phyloP scores from a whole-genome alignment of 257 asterid genomes.

The Ballota nigra region DNA sequence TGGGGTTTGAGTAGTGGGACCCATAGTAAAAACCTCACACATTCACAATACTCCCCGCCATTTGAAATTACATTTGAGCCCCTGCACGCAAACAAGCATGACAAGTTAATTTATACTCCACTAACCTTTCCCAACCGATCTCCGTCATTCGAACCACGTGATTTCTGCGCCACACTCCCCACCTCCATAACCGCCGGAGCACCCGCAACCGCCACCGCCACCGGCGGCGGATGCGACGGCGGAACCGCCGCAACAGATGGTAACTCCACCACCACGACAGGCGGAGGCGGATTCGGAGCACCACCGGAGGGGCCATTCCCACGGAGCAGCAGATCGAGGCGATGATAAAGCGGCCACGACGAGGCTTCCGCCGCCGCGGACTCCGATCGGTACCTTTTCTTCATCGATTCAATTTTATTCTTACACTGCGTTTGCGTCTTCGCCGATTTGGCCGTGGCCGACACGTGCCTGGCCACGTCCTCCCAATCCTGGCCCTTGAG shows the following conservation, averaged over 20 bases:
- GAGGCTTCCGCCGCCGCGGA: slow-evolving; percentile 61
- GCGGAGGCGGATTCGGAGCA: slow-evolving; percentile 11
- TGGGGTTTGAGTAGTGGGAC: too few species aligned
- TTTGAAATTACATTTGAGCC: slow-evolving; percentile 13
- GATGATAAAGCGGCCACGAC: slow-evolving; percentile 75
- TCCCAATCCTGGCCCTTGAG: slow-evolving; percentile 96
- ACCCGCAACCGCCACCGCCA: slow-evolving; percentile 7
- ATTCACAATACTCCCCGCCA: too few species aligned
- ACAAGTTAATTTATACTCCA: not conserved
- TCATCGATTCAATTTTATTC: slow-evolving; percentile 92
- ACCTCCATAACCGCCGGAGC: slow-evolving; percentile 17
- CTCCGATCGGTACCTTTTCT: slow-evolving; percentile 87
- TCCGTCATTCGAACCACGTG: slow-evolving; percentile 45
- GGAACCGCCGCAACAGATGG: not conserved
- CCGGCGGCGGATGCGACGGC: not conserved
- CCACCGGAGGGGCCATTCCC: slow-evolving; percentile 40
- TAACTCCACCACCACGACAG: not conserved
- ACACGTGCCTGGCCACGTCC: slow-evolving; percentile 72
- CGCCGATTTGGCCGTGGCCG: slow-evolving; percentile 42
- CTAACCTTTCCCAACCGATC: slow-evolving; percentile 60
- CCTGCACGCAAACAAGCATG: not conserved
- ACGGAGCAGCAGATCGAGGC: slow-evolving; percentile 76
- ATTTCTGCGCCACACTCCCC: slow-evolving; percentile 35
- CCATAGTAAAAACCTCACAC: too few species aligned
- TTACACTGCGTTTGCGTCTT: slow-evolving; percentile 90